Evolutionary conservation across 257 asterid species (phyloP), one percentile per base, ranked within the genome.

Genomic region (Solanum verrucosum): DNA sequence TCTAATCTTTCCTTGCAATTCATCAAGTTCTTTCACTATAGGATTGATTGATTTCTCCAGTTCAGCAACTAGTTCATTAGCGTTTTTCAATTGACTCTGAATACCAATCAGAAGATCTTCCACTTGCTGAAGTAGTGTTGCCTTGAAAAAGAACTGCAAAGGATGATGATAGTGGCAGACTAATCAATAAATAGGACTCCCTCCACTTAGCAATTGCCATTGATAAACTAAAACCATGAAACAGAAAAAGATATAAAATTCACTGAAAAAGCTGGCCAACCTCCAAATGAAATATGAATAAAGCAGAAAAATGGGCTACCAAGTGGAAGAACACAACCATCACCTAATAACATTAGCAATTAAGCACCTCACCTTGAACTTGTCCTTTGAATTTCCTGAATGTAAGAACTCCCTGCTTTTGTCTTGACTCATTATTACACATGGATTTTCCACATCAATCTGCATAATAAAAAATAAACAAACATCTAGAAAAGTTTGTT

Each of bases 391-490:
- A 90, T 88, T 94, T 84, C 99, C 99, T 37, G 98, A 96, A 91
- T 97, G 98, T 86, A 97, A 92, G 90, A 97, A 97, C 93, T 97
- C 99, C 87, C 98, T 90, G 93, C 99, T 97, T 92, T 94, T 97
- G 92, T 97, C 99, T 88, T 96, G 99, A 91, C 94, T 96, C 99
- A 96, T 96, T 88, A 97, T 91, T 75, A 96, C 98, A 86, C 99
- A 97, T 44, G 99, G 99, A 91, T 97, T 97, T 90, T 96, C 99
- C 52, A 97, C 99, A 91, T 97, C 99, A 90, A 97, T 97, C 99
- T 95, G 93, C 91, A 92, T 9, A 87, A 79, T 79, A 33, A 89
- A 88, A 86, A 88, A 72, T 35, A 79, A 60, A 86, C 29, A 42
- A 46, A 25, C 67, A n/a, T 27, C 68, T 49, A 10, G 65, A 82